These are phyloP conservation scores for Zelonia costaricensis DNA, from an alignment of 208 protist genomes.

Conservation along the genomic window DNA sequence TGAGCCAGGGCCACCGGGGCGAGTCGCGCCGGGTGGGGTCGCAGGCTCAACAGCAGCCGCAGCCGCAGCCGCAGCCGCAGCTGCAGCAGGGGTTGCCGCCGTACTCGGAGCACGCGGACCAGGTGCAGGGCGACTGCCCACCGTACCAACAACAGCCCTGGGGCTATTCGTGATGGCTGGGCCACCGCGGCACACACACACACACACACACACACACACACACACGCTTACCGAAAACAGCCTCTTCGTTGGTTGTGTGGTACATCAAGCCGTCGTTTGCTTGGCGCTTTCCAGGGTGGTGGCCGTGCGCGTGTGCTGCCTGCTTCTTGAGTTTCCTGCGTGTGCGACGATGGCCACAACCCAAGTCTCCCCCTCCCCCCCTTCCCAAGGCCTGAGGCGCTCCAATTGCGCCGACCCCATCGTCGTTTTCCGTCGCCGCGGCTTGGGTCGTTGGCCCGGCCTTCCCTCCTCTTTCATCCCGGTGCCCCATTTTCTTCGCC, in stretches of 20 bases:
- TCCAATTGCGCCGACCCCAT: too few species aligned
- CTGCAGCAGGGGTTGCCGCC: slow-evolving; percentile 5
- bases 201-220: not conserved
- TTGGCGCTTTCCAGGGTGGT: too few species aligned
- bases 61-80: slow-evolving; percentile 4
- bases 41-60: slow-evolving; percentile 1
- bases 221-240: not conserved
- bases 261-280: too few species aligned
- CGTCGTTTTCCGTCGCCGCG: too few species aligned
- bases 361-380: too few species aligned
- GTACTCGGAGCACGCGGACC: slow-evolving; percentile 15
- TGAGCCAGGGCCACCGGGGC: not conserved
- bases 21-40: not conserved
- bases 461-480: not conserved
- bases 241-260: slow-evolving; percentile 4
- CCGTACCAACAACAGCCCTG: not conserved
- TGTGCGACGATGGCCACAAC: too few species aligned
- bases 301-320: too few species aligned
- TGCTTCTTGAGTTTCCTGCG: too few species aligned
- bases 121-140: not conserved
- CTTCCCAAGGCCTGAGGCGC: too few species aligned
- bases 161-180: not conserved
- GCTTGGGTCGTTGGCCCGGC: too few species aligned
- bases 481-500: not conserved
- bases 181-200: not conserved